phyloP scores from a whole-genome alignment of 2,329 filamentous ascomycete species.

The Cladosporium sp. region DNA sequence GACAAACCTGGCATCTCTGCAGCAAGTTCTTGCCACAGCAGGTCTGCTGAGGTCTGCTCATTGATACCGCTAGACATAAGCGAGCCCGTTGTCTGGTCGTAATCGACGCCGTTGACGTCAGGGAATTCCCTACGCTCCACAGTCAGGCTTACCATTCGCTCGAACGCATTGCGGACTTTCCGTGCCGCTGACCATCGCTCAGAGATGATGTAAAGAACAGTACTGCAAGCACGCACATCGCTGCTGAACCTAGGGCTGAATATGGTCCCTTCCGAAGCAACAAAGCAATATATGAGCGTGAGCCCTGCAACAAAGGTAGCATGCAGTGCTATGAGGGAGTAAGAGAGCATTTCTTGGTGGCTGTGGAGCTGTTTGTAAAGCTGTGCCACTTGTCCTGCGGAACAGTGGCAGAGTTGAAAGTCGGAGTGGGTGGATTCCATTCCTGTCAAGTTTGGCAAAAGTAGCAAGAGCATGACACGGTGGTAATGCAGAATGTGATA shows the following conservation, averaged over 20 bases:
- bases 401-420: conserved; percentile 17
- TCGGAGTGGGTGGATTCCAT: background rate
- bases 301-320: conserved; percentile 27
- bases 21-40: background rate
- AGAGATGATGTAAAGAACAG: conserved; percentile 18
- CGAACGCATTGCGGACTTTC: conserved; percentile 7
- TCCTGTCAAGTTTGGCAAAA: background rate
- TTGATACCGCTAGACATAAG: background rate
- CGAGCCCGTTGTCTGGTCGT: background rate
- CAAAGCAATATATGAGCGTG: conserved; percentile 31
- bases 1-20: background rate
- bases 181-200: conserved; percentile 18
- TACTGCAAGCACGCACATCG: conserved; percentile 26
- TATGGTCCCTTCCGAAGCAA: conserved; percentile 21
- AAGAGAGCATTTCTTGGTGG: conserved; percentile 22
- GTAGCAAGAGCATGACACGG: background rate
- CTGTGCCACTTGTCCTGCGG: conserved; percentile 28
- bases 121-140: background rate
- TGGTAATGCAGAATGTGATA: background rate
- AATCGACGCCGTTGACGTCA: background rate
- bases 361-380: conserved; percentile 29
- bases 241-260: conserved; percentile 23
- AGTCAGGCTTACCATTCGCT: background rate
- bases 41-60: background rate
- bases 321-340: conserved; percentile 28